Evolutionary conservation across 2,329 filamentous ascomycete species (phyloP), one percentile per base, ranked within the genome.

Genomic region (Cadophora sp.): DNA sequence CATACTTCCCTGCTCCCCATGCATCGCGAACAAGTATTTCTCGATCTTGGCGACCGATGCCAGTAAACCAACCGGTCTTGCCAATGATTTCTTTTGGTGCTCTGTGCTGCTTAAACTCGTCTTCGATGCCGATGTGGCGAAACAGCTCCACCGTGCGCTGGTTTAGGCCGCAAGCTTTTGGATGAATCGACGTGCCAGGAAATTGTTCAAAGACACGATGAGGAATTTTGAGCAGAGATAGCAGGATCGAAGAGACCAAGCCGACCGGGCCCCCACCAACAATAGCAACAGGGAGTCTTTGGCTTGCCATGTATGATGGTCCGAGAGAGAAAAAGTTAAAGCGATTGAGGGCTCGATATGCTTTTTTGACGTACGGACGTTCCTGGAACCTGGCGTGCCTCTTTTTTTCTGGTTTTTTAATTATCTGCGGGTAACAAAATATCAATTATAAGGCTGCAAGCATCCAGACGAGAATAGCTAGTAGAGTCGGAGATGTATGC

Each of bases 191-290:
- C 5, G 64, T 71, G 4, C 56, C 59, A 1, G 56, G 27, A 26
- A 66, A 65, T 14, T 48, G 48, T 40, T 70, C 68, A 22, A 69
- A 66, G 4, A 72, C 64, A 14, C 72, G 34, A 43, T 73, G 71
- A 14, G 68, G 48, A 11, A 73, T 50, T 9, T 62, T 56, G 34
- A 64, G 64, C 22, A 71, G 48, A 9, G 70, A 72, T 6, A 73
- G 53, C 40, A 73, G 70, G 58, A 12, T 26, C n/a, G 72, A 73
- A n/a, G 70, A 34, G 19, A 67, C 70, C 4, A 73, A 48, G 1
- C 72, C 72, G 50, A 68, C 46, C 19, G 46, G 26, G 26, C 62
- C 62, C 3, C 62, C 62, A 31, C 62, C 62, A 55, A 64, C 40
- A n/a, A 64, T 55, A 29, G 53, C 62, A 8, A 64, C 62, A 9